phyloP scores from a whole-genome alignment of 331 rosid genomes.

The Quercus lobata region DNA sequence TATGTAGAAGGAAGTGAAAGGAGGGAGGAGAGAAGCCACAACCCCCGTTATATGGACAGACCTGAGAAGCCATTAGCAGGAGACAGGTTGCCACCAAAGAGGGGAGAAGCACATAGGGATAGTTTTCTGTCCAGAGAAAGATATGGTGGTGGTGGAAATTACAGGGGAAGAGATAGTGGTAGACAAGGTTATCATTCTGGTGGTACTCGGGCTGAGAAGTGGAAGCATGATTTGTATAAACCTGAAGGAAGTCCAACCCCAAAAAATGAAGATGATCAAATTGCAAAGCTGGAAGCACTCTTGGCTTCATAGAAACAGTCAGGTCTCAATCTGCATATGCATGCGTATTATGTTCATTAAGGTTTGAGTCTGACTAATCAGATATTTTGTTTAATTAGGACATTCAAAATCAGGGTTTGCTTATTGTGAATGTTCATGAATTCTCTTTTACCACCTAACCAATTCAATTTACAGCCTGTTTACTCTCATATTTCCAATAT shows the following conservation, averaged over 20 bases:
- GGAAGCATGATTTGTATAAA: conserved; percentile 88
- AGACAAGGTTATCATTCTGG: conserved; percentile 42
- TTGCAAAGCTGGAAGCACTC: conserved; percentile 90
- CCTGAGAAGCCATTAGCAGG: conserved; percentile 46
- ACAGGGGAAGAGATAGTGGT: conserved; percentile 68
- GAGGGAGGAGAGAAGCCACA: conserved; percentile 57
- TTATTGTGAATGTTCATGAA: not conserved
- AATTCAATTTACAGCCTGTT: not conserved
- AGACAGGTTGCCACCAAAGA: conserved; percentile 29
- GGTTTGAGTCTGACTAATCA: not conserved
- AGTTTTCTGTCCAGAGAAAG: conserved; percentile 56
- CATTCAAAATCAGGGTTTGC: not conserved
- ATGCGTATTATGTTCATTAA: not conserved
- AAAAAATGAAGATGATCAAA: conserved; percentile 87
- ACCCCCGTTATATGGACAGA: conserved; percentile 45
- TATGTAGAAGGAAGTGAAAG: conserved; percentile 45
- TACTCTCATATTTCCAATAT: not conserved
- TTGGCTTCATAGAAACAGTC: conserved; percentile 55
- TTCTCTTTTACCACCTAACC: not conserved
- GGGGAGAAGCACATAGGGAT: conserved; percentile 46
- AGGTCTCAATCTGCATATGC: conserved; percentile 1
- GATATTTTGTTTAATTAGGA: not conserved
- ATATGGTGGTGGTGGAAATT: conserved; percentile 37
- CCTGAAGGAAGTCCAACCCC: conserved; percentile 62
- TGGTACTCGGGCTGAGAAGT: conserved; percentile 58